Evolutionary conservation across 768 basidiomycete genomes (phyloP).

Genomic region (Serendipita sp.): DNA sequence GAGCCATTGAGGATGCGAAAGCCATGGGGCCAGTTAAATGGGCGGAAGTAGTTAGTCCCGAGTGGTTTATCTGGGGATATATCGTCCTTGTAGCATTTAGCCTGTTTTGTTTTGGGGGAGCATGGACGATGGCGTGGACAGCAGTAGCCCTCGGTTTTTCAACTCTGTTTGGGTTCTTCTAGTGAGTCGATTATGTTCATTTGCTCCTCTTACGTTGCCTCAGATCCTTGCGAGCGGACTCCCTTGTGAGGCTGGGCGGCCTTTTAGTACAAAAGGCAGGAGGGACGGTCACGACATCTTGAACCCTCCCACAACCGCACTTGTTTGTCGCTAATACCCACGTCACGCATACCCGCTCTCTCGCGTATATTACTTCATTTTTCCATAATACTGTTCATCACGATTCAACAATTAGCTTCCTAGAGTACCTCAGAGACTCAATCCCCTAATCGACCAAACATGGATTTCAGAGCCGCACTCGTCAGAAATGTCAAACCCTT

Average conservation of each 20-base stretch:
- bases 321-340: no score
- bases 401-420: no score
- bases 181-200: neutral
- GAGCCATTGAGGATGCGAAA: slow-evolving; percentile 36
- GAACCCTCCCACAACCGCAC: no score
- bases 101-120: neutral
- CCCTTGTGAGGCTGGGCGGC: no score
- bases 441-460: neutral
- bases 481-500: neutral
- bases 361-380: no score
- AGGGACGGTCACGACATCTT: no score
- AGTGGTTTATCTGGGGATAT: neutral
- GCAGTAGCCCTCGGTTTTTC: neutral
- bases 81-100: neutral
- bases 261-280: no score
- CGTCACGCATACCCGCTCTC: no score
- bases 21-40: slow-evolving; percentile 33
- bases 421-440: no score
- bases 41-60: neutral
- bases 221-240: no score
- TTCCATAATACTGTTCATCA: no score
- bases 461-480: neutral
- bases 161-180: neutral
- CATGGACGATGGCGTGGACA: neutral
- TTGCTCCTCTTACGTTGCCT: neutral